Base-by-base conservation (phyloP, 257 asterid species). In the Scutellaria galericulata region DNA sequence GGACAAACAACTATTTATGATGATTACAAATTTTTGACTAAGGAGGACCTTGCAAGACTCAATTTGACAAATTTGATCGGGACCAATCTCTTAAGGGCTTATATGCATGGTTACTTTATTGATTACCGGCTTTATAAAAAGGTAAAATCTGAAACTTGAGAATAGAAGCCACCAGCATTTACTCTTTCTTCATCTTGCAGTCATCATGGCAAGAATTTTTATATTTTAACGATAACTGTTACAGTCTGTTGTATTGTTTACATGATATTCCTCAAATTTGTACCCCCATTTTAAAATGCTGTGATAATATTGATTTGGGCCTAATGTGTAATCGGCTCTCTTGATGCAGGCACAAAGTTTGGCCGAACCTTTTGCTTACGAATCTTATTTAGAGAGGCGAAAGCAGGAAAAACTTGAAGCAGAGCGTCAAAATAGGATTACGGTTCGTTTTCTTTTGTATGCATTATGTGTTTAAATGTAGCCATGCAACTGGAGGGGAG, bases 51-150 rank as follows among this genome's bases (percentile, higher is more conserved):
- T 62, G 96, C 71, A 31, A 87, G 64, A 76, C 83, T 94, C 77
- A 86, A 87, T 71, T 79, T 91, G 85, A 86, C 95, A 22, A 77
- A 75, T 78, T 87, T 89, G 88, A 88, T 94, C 35, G 99, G 97
- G 41, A 88, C 96, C 64, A 83, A 87, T 84, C 90, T 86, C 78
- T 81, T 94, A 6, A 86, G 97, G 81, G 97, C 99, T 65, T 86
- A 85, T 59, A 89, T 94, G 97, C 99, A 94, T 65, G 99, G 99
- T 35, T 94, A 76, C 85, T 91, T 91, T 77, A 81, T 91, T 70
- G 90, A 91, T 78, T 84, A 94, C 80, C 81, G 87, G 69, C 86
- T 94, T 65, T 94, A 89, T 85, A 87, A 86, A 80, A 91, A 86
- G 99, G 99, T 94, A 75, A 78, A 7, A 11, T 62, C 47, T 39